Evolutionary conservation across 179 eudicot genomes (phyloP).

Genomic region (Gypsophila paniculata): DNA sequence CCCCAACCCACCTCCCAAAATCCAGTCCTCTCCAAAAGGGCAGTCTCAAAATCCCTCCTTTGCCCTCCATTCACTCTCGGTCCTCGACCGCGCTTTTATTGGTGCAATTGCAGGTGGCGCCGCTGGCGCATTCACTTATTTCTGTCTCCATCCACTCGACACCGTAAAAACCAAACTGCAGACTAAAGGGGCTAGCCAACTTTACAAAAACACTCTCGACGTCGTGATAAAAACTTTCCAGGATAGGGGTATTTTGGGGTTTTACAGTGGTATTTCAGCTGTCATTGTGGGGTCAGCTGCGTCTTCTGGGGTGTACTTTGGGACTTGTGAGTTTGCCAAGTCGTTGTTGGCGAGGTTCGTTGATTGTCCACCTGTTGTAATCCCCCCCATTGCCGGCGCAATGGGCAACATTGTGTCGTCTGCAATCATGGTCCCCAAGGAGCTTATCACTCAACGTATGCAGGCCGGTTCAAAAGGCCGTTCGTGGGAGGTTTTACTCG

Average conservation of each 20-base stretch:
- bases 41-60: conserved; percentile 16
- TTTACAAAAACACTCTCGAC: conserved; percentile 63
- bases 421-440: conserved; percentile 90
- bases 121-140: conserved; percentile 85
- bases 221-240: conserved; percentile 64
- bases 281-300: conserved; percentile 73
- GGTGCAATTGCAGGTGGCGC: conserved; percentile 79
- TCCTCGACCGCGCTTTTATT: conserved; percentile 58
- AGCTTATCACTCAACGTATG: conserved; percentile 74
- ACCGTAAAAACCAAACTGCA: conserved; percentile 86
- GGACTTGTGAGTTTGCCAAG: conserved; percentile 88
- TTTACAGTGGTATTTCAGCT: conserved; percentile 81
- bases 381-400: conserved; percentile 91
- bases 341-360: conserved; percentile 56
- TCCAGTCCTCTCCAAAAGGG: conserved; percentile 27
- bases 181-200: conserved; percentile 66
- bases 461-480: conserved; percentile 86
- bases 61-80: conserved; percentile 45
- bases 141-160: conserved; percentile 73
- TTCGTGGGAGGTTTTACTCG: conserved; percentile 76
- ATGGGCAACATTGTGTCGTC: conserved; percentile 90
- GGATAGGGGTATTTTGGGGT: conserved; percentile 61
- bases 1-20: conserved; percentile 36
- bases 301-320: conserved; percentile 79
- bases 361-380: conserved; percentile 45